These are phyloP conservation scores for Lunularia cruciata DNA, from an alignment of 225 moss, liverwort and hornwort species.

Conservation along the genomic window DNA sequence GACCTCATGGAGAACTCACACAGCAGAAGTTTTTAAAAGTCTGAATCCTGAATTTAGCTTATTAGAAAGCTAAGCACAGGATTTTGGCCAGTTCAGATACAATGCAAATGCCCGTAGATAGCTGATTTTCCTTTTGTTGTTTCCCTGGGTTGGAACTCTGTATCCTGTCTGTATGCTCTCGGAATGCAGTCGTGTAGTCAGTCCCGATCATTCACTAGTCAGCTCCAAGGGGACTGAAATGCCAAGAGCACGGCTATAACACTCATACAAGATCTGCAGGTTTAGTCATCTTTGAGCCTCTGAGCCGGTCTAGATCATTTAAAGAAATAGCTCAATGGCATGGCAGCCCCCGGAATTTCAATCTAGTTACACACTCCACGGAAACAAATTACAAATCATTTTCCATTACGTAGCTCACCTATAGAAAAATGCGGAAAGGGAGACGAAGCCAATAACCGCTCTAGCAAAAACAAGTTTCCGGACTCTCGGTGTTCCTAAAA, in stretches of 20 bases:
- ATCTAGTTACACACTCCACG: too few species aligned
- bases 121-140: background rate
- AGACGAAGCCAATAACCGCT: constrained; percentile 63
- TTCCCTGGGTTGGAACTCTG: background rate
- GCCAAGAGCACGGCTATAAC: constrained; percentile 16
- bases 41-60: too few species aligned
- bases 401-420: constrained; percentile 56
- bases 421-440: constrained; percentile 71
- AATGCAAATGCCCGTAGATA: too few species aligned
- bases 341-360: too few species aligned
- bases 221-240: background rate
- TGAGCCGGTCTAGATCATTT: background rate
- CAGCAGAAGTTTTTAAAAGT: too few species aligned
- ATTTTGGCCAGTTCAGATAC: too few species aligned
- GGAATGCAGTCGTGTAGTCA: background rate
- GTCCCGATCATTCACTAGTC: background rate
- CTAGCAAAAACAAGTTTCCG: constrained; percentile 64
- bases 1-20: too few species aligned
- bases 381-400: too few species aligned
- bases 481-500: constrained; percentile 62
- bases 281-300: background rate
- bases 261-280: background rate
- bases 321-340: too few species aligned
- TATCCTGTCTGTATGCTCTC: background rate
- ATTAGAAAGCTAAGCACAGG: too few species aligned